Evolutionary conservation across 1,139 yeast species (phyloP), one percentile per base, ranked within the genome.

Genomic region (Blastobotrys capitulatus): DNA sequence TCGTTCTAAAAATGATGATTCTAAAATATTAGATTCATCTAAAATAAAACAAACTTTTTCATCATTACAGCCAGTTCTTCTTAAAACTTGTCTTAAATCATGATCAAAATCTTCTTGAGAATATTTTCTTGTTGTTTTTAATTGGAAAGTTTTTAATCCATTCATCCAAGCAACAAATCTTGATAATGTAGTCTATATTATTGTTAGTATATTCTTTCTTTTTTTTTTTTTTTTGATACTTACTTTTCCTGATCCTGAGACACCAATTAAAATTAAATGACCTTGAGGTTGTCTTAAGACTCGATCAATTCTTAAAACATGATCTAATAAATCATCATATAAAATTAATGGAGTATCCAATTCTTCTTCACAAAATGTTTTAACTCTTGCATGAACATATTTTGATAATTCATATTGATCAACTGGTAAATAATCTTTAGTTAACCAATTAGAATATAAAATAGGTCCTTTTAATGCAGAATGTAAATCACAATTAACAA

Each of bases 151-250:
- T 40, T 74, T 77, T 22, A 87, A 64, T 0, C 96, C 97, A 62
- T 86, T 86, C 71, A 89, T 79, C 97, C 97, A 92, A 0, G 95
- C 81, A 4, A 87, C 96, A 72, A 92, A 90, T 53, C 82, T 78
- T 0, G 87, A 74, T 42, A 89, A 61, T 0, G 94, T 83, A 0
- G 87, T 76, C 65, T 61, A 50, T n/a, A 16, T 38, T 39, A 2
- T 25, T 16, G 38, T 45, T 38, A 39, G 44, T 25, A 5, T 36
- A 10, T 32, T 25, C 9, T 39, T 26, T 22, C 6, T 38, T 20
- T 32, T 29, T 10, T 26, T 22, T 22, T 22, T 22, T 22, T 22
- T 26, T 25, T 6, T 35, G 18, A 12, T n/a, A 43, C 58, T 42
- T 44, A 57, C 62, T 57, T 86, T 87, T 1, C 97, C 97, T 58